These are phyloP conservation scores for Daldinia sp. DNA, from an alignment of 2,329 filamentous ascomycete genomes.

Conservation along the genomic window DNA sequence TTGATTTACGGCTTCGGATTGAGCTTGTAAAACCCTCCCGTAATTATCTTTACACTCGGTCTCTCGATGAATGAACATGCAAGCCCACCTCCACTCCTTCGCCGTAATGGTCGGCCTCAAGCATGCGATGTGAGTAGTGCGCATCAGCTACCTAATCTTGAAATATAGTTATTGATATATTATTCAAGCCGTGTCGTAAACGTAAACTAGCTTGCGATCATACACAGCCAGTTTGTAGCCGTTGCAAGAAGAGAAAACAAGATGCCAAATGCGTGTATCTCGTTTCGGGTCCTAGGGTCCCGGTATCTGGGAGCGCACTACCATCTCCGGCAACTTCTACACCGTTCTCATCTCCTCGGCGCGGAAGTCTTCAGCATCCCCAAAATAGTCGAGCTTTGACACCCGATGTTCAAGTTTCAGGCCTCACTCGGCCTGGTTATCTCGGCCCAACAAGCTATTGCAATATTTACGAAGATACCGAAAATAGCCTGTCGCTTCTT, in stretches of 20 bases:
- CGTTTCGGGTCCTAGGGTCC: slow-evolving; percentile 22
- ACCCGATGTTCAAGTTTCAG: slow-evolving; percentile 23
- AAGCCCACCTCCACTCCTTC: slow-evolving; percentile 38
- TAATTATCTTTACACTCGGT: not conserved
- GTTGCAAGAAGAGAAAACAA: slow-evolving; percentile 50
- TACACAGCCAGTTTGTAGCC: slow-evolving; percentile 50
- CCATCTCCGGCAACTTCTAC: slow-evolving; percentile 24
- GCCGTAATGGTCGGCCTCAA: slow-evolving; percentile 44
- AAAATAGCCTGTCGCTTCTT: slow-evolving; percentile 50
- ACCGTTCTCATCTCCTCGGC: slow-evolving; percentile 1
- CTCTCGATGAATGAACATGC: slow-evolving; percentile 11
- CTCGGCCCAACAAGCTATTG: slow-evolving; percentile 57
- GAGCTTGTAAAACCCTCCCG: not conserved
- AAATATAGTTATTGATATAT: slow-evolving; percentile 32
- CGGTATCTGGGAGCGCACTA: slow-evolving; percentile 15
- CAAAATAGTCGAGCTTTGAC: slow-evolving; percentile 26
- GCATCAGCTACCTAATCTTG: not conserved
- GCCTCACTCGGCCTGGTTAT: slow-evolving; percentile 47
- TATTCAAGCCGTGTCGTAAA: slow-evolving; percentile 51
- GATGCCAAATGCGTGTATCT: slow-evolving; percentile 50
- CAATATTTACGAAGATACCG: slow-evolving; percentile 53
- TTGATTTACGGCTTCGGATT: slow-evolving; percentile 21
- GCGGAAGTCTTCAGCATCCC: slow-evolving; percentile 7
- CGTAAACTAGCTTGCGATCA: slow-evolving; percentile 57
- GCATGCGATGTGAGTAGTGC: slow-evolving; percentile 42